Evolutionary conservation across 495 filamentous ascomycete genomes (phyloP).

Genomic region (Mycothermus thermophilus): DNA sequence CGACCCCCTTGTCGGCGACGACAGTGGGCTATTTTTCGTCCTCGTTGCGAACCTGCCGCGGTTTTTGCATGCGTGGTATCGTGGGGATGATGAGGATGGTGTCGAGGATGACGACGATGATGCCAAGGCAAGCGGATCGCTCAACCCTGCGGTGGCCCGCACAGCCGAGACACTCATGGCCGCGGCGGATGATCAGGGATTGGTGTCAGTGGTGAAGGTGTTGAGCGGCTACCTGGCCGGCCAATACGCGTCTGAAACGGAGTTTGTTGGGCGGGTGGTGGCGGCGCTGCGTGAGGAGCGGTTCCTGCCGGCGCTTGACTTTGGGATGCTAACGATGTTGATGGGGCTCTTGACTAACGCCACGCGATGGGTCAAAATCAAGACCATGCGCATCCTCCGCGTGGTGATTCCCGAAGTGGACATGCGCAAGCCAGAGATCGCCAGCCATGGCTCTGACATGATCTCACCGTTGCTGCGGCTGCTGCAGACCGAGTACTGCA

Average conservation of each 20-base stretch:
- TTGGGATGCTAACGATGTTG: slow-evolving; percentile 71
- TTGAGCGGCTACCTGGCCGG: slow-evolving; percentile 57
- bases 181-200: slow-evolving; percentile 57
- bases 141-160: slow-evolving; percentile 47
- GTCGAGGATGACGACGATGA: slow-evolving; percentile 39
- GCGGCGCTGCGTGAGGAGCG: slow-evolving; percentile 60
- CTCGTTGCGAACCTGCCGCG: slow-evolving; percentile 80
- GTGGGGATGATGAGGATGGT: slow-evolving; percentile 51
- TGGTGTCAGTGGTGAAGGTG: slow-evolving; percentile 40
- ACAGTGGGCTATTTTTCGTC: slow-evolving; percentile 68
- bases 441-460: slow-evolving; percentile 81
- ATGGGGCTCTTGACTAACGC: slow-evolving; percentile 86
- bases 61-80: slow-evolving; percentile 69
- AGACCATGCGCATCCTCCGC: slow-evolving; percentile 80
- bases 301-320: slow-evolving; percentile 75
- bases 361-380: slow-evolving; percentile 74
- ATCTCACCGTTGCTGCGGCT: slow-evolving; percentile 86
- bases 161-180: slow-evolving; percentile 55
- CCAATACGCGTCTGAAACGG: slow-evolving; percentile 54
- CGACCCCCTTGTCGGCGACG: slow-evolving; percentile 67
- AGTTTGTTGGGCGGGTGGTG: slow-evolving; percentile 65
- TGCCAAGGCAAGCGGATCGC: slow-evolving; percentile 46
- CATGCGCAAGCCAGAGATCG: slow-evolving; percentile 82
- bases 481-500: slow-evolving; percentile 84
- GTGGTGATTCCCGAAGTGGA: slow-evolving; percentile 81